phyloP scores from a whole-genome alignment of 768 basidiomycete genomes.

The Suillus subaureus region DNA sequence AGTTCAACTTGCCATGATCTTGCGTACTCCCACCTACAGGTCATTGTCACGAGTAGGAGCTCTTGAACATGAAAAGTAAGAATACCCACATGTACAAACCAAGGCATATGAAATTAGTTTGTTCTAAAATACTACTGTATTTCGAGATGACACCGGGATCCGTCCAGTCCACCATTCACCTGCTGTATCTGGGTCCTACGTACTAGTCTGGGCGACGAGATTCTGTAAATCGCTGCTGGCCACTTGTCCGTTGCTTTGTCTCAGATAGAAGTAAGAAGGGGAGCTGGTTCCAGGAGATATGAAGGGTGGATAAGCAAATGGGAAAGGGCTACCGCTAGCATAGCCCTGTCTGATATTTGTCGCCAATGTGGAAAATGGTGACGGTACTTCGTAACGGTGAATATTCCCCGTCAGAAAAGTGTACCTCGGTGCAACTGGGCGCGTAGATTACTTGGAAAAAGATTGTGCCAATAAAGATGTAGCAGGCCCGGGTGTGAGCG shows the following conservation, averaged over 20 bases:
- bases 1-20: neutral
- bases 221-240: neutral
- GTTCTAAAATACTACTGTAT: neutral
- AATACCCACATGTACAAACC: neutral
- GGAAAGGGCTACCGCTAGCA: neutral
- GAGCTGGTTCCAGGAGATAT: neutral
- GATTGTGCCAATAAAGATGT: neutral
- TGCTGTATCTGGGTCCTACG: neutral
- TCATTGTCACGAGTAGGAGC: neutral
- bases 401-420: neutral
- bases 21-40: neutral
- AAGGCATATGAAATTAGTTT: neutral
- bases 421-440: neutral
- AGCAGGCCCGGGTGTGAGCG: neutral
- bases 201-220: neutral
- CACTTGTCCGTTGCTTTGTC: neutral
- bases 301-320: too few relatives aligned
- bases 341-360: neutral
- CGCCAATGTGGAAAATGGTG: neutral
- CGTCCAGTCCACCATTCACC: conserved; percentile 1
- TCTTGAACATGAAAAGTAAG: neutral
- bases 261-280: neutral
- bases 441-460: neutral
- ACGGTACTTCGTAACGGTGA: neutral
- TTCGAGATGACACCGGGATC: neutral